Percentiles rank a stretch among this genome's conserved stretches.
These are phyloP conservation scores for Striga asiatica DNA, from an alignment of 257 asterid species.

Conservation along the genomic window DNA sequence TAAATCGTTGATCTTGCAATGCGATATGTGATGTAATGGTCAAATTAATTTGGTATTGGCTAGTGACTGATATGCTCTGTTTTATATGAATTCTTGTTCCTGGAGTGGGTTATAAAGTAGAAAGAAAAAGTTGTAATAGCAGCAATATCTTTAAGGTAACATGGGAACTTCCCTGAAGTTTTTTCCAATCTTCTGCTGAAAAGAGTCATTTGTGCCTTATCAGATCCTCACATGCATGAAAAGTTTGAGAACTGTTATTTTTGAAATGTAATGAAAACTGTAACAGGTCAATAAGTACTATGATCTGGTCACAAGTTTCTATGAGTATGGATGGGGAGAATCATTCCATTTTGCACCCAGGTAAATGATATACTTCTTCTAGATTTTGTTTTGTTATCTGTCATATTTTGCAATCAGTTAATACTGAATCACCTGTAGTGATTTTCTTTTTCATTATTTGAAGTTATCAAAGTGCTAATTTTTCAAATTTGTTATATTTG, in stretches of 20 bases:
- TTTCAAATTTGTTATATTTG: not conserved
- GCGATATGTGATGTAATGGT: not conserved
- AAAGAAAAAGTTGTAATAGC: no score
- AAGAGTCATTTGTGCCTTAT: no score
- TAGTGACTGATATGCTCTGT: no score
- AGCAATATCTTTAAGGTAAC: no score
- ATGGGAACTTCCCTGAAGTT: no score
- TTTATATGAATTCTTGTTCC: no score
- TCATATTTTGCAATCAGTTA: not conserved
- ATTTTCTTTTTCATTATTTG: not conserved
- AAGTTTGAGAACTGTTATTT: no score
- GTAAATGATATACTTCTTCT: slow-evolving; percentile 17
- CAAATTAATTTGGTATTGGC: no score
- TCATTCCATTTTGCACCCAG: slow-evolving; percentile 98
- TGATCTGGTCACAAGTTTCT: slow-evolving; percentile 97
- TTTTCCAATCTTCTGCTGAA: no score
- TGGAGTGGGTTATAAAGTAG: no score
- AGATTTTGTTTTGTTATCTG: not conserved
- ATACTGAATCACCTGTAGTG: not conserved
- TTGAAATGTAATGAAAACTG: no score
- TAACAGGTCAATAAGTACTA: slow-evolving; percentile 90
- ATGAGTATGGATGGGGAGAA: slow-evolving; percentile 99
- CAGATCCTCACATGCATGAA: no score
- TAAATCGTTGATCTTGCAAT: not conserved
- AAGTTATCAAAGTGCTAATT: not conserved